These are phyloP conservation scores for Areca catechu DNA, from an alignment of 176 grass and related monocot species.

Conservation along the genomic window DNA sequence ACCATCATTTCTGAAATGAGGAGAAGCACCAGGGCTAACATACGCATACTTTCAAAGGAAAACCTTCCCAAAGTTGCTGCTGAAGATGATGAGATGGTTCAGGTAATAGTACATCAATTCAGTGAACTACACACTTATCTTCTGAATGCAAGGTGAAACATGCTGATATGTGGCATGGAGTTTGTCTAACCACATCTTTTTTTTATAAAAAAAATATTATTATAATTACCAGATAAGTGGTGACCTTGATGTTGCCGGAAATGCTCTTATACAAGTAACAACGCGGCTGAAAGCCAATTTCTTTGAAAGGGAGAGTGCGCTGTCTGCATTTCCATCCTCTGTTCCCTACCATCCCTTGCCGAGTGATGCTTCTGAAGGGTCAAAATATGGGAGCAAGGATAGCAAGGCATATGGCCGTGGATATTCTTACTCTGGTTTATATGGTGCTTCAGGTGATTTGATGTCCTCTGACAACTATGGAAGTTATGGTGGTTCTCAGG, in stretches of 20 bases:
- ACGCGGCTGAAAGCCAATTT: slow-evolving; percentile 93
- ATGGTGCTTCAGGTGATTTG: slow-evolving; percentile 52
- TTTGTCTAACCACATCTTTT: too few relatives aligned
- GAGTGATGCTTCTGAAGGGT: slow-evolving; percentile 49
- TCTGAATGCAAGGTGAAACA: too few relatives aligned
- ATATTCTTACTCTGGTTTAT: slow-evolving; percentile 60
- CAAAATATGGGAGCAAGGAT: slow-evolving; percentile 66
- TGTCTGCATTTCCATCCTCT: slow-evolving; percentile 50
- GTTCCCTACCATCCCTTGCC: slow-evolving; percentile 56
- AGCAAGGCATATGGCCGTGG: slow-evolving; percentile 40
- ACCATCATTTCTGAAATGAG: slow-evolving; percentile 92
- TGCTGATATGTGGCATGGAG: too few relatives aligned
- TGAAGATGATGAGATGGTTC: slow-evolving; percentile 98
- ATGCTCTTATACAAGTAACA: slow-evolving; percentile 84
- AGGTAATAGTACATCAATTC: slow-evolving; percentile 24
- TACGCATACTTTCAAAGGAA: slow-evolving; percentile 92
- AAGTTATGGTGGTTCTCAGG: slow-evolving; percentile 73
- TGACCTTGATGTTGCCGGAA: slow-evolving; percentile 63
- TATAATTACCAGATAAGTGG: slow-evolving; percentile 59
- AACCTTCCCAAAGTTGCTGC: slow-evolving; percentile 89
- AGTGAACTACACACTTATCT: too few relatives aligned
- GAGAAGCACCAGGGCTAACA: slow-evolving; percentile 68
- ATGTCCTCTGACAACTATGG: slow-evolving; percentile 46
- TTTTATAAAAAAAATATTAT: too few relatives aligned
- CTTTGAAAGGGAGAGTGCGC: slow-evolving; percentile 83